A percentile compares a stretch with the other conserved stretches of the same genome.
Evolutionary conservation across 2,329 filamentous ascomycete species (phyloP).

Genomic region (Penicillium corylophilum): DNA sequence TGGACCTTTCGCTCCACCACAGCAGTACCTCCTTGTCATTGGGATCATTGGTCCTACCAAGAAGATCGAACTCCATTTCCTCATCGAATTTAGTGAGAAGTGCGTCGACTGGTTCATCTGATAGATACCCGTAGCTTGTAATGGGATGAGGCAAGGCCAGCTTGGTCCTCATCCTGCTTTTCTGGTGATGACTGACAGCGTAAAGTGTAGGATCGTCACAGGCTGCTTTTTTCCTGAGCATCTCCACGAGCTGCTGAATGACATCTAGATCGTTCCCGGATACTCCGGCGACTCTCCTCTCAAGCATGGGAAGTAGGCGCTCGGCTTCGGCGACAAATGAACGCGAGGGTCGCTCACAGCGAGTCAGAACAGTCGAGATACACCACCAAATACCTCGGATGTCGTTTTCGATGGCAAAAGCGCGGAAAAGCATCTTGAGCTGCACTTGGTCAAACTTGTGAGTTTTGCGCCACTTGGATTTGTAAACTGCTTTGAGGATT

Average conservation of each 20-base stretch:
- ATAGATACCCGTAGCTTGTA: background rate
- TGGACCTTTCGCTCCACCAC: constrained; percentile 9
- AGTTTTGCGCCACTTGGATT: constrained; percentile 35
- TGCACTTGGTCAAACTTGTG: constrained; percentile 37
- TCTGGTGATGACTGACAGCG: background rate
- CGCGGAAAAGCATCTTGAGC: constrained; percentile 40
- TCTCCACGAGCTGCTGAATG: background rate
- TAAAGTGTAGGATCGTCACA: background rate
- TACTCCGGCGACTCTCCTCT: constrained; percentile 2
- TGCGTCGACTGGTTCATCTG: constrained; percentile 4
- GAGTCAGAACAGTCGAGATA: constrained; percentile 37
- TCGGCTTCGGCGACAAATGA: constrained; percentile 37
- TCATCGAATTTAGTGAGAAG: constrained; percentile 21
- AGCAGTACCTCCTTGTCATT: background rate
- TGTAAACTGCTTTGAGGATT: constrained; percentile 37
- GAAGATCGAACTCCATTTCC: constrained; percentile 20
- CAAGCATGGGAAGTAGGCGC: constrained; percentile 23
- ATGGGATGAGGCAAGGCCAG: background rate
- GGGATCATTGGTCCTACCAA: constrained; percentile 8
- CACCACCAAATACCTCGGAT: constrained; percentile 43
- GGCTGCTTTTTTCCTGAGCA: constrained; percentile 10
- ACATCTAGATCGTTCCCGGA: background rate
- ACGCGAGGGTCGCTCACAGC: constrained; percentile 29
- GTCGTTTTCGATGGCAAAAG: constrained; percentile 30
- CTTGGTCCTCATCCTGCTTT: constrained; percentile 3